Evolutionary conservation across 805 yeast genomes (phyloP).

Genomic region (Suhomyces xylopsoci): DNA sequence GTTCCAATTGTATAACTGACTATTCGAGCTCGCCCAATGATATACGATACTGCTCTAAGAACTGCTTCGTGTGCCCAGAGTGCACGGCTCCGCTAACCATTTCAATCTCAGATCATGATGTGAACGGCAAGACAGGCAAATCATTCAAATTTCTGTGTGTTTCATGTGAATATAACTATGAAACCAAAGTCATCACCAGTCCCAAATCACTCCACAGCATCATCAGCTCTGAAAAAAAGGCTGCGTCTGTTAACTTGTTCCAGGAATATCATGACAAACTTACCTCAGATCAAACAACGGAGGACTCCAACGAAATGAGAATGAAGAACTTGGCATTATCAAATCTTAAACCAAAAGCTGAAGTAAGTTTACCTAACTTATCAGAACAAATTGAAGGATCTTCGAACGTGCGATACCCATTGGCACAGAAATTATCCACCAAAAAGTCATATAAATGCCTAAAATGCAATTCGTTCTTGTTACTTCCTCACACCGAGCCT

Average conservation of each 20-base stretch:
- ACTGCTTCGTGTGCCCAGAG: conserved; percentile 39
- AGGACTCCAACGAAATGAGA: neutral
- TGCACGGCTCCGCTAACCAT: conserved; percentile 30
- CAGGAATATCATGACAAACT: neutral
- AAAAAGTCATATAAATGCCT: conserved; percentile 26
- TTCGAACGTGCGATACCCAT: conserved; percentile 14
- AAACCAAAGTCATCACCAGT: conserved; percentile 34
- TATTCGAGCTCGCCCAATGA: conserved; percentile 22
- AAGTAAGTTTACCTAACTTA: neutral
- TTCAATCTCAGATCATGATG: conserved; percentile 13
- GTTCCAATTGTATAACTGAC: conserved; percentile 37
- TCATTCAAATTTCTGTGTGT: conserved; percentile 38
- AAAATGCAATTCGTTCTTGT: conserved; percentile 25
- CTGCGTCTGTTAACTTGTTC: neutral
- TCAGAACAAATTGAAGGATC: neutral
- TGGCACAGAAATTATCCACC: conserved; percentile 22
- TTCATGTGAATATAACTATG: conserved; percentile 31
- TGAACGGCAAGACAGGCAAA: conserved; percentile 22
- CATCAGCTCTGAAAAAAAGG: conserved; percentile 12
- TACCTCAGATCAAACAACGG: neutral
- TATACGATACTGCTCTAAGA: conserved; percentile 28
- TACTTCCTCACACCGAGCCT: conserved; percentile 25
- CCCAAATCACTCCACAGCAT: conserved; percentile 40
- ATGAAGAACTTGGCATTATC: conserved; percentile 11
- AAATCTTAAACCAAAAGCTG: neutral